Evolutionary conservation across 148 eudicot genomes (phyloP), one percentile per base, ranked within the genome.

Genomic region (Suaeda aralocaspica): DNA sequence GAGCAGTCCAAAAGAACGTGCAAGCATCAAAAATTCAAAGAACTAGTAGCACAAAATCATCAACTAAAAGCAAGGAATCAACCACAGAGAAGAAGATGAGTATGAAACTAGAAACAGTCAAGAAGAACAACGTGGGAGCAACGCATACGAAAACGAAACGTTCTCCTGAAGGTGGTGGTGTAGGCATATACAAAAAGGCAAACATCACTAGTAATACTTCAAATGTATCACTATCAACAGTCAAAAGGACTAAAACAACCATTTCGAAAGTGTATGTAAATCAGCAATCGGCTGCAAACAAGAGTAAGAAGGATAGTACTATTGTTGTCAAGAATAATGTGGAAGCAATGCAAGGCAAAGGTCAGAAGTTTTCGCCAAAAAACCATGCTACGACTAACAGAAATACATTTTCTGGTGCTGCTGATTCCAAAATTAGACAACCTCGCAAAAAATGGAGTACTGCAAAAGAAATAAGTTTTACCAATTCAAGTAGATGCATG

Each of bases 371-470:
- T 30, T 46, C 68, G 39, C 36, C 57, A 0, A 77, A 72, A 41
- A 51, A 36, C 2, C 51, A 63, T 62, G 42, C 67, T 44, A 24
- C 18, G 5, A 39, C 16, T 9, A 22, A 11, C 24, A 39, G 51
- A 8, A 44, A 21, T n/a, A 30, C 69, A 19, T n/a, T 39, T 13
- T 41, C 64, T 56, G 30, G 51, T 46, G 18, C 74, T 11, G 59
- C 46, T 59, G 55, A 50, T 13, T 48, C 60, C 21, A 77, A 78
- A 45, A 42, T 55, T 25, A 78, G 44, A 34, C 70, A 55, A 26
- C 70, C 73, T 73, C 77, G 77, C 13, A 64, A 59, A 41, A 68
- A 57, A 73, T 78, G 81, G 70, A 78, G 61, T 66, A 73, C 73
- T 19, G 21, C 74, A 2, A 62, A 63, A 74, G 60, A 73, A 9